Conservation (phyloP, 2,329 filamentous ascomycete genomes). For the Colletotrichum lindemuthianum region DNA sequence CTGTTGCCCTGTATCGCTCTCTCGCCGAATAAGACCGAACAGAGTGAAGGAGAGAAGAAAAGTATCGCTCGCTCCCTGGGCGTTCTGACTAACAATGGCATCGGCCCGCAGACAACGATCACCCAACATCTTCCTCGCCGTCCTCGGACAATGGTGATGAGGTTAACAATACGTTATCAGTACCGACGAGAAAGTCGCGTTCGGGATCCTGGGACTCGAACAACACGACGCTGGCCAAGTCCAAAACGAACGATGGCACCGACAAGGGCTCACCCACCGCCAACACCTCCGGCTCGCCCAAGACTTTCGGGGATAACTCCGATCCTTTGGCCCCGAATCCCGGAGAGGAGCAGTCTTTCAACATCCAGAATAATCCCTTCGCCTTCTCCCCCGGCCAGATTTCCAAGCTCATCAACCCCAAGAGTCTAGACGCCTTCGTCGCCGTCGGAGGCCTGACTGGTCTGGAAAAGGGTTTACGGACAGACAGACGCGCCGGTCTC, state of each 20-base stretch:
- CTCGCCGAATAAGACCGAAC: not conserved
- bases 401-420: constrained; percentile 63
- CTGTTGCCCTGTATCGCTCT: constrained; percentile 9
- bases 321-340: constrained; percentile 50
- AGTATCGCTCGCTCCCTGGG: not conserved
- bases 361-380: constrained; percentile 68
- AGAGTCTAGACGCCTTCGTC: constrained; percentile 58
- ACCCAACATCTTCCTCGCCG: constrained; percentile 17
- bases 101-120: constrained; percentile 19
- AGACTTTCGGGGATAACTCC: constrained; percentile 38
- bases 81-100: constrained; percentile 17
- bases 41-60: not conserved
- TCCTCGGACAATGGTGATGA: constrained; percentile 32
- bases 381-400: constrained; percentile 65
- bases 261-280: constrained; percentile 30
- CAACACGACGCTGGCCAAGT: constrained; percentile 34
- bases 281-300: constrained; percentile 25
- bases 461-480: constrained; percentile 60
- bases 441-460: constrained; percentile 64
- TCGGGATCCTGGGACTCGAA: constrained; percentile 36
- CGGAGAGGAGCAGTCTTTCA: constrained; percentile 76
- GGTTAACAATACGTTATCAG: constrained; percentile 35
- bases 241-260: constrained; percentile 24
- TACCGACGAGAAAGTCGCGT: constrained; percentile 36
- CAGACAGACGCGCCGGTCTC: constrained; percentile 58